These are phyloP conservation scores for Sporodiniella umbellata DNA, from an alignment of 371 early-diverging fungal species.

Conservation along the genomic window DNA sequence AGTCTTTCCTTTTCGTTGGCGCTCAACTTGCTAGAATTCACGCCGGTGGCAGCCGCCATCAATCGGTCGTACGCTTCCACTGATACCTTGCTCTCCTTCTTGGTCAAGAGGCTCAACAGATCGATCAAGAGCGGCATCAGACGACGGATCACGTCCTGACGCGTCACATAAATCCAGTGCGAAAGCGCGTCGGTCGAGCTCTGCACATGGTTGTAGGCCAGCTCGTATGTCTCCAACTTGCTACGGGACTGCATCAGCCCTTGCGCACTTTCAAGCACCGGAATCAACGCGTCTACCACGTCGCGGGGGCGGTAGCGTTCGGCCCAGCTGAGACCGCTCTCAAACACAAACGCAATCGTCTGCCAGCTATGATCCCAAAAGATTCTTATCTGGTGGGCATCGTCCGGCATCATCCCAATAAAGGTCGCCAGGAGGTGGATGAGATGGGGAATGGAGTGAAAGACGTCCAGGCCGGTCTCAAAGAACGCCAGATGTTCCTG, in stretches of 20 bases:
- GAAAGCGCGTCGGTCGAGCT: constrained; percentile 34
- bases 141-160: constrained; percentile 29
- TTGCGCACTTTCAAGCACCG: constrained; percentile 26
- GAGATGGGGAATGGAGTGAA: constrained; percentile 13
- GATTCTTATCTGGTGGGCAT: constrained; percentile 17
- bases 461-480: constrained; percentile 14
- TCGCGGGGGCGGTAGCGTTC: constrained; percentile 24
- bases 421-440: neutral
- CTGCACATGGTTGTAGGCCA: constrained; percentile 9
- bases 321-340: constrained; percentile 32
- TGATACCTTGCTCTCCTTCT: constrained; percentile 28
- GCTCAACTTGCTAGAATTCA: constrained; percentile 22
- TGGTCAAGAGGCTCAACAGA: constrained; percentile 23
- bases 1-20: constrained; percentile 24
- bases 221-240: neutral
- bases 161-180: constrained; percentile 44
- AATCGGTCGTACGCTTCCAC: constrained; percentile 34
- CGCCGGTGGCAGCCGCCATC: constrained; percentile 40
- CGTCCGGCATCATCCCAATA: constrained; percentile 1
- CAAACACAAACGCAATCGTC: constrained; percentile 21
- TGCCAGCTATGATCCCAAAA: constrained; percentile 42
- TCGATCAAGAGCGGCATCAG: constrained; percentile 26
- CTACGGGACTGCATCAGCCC: constrained; percentile 19
- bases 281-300: constrained; percentile 26
- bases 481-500: constrained; percentile 25